These are phyloP conservation scores for Theobroma cacao DNA, from an alignment of 345 rosid species.

Conservation along the genomic window DNA sequence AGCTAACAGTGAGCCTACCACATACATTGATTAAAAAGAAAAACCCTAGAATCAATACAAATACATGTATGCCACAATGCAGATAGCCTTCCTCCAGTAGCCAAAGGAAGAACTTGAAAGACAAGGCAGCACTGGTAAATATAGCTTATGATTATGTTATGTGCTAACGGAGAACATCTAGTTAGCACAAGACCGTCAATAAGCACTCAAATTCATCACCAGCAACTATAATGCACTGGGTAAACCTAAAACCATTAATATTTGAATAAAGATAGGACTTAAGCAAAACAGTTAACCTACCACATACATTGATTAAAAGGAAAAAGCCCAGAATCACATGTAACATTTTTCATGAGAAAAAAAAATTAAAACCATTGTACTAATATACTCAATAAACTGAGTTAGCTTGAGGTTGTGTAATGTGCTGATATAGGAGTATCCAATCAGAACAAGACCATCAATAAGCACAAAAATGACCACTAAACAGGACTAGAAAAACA, in stretches of 20 bases:
- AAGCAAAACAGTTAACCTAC: background rate
- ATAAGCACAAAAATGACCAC: background rate
- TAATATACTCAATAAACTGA: background rate
- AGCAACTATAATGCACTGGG: background rate
- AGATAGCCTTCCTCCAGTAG: constrained; percentile 8
- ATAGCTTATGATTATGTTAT: constrained; percentile 33
- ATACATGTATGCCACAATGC: constrained; percentile 1
- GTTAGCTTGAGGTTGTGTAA: background rate
- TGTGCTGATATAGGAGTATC: background rate
- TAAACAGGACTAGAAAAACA: background rate
- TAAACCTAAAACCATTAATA: background rate
- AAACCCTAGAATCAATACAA: too few relatives aligned
- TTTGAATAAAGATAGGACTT: background rate
- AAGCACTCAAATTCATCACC: constrained; percentile 1
- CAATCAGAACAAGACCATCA: background rate
- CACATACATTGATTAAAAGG: background rate
- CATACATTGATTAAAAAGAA: too few relatives aligned
- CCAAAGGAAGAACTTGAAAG: constrained; percentile 6
- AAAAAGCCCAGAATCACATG: background rate
- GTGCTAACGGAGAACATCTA: constrained; percentile 19
- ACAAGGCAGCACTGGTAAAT: background rate
- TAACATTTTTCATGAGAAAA: background rate
- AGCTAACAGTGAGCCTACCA: too few relatives aligned
- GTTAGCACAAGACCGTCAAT: constrained; percentile 29
- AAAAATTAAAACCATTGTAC: background rate